Conservation (phyloP, 2,329 filamentous ascomycete species). For the Penicillium sp. region DNA sequence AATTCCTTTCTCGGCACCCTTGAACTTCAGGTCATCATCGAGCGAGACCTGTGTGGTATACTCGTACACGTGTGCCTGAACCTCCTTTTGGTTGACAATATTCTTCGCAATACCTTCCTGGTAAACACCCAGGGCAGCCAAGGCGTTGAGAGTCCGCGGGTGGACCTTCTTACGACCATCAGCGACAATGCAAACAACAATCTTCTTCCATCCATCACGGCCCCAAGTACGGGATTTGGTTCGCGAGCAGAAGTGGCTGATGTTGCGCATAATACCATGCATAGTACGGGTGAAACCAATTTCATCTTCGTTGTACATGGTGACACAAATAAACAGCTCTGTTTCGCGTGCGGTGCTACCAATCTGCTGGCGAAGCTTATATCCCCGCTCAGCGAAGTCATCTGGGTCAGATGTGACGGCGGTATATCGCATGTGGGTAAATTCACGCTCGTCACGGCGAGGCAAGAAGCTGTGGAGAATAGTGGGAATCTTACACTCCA, state of each 20-base stretch:
- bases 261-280: slow-evolving; percentile 98
- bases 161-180: slow-evolving; percentile 94
- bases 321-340: slow-evolving; percentile 93
- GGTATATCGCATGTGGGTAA: slow-evolving; percentile 98
- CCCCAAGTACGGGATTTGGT: slow-evolving; percentile 95
- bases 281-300: slow-evolving; percentile 95
- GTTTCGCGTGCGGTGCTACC: slow-evolving; percentile 82
- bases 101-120: slow-evolving; percentile 99
- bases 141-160: slow-evolving; percentile 84
- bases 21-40: slow-evolving; percentile 95
- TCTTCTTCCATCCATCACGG: slow-evolving; percentile 97
- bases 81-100: slow-evolving; percentile 90
- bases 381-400: slow-evolving; percentile 83
- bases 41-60: slow-evolving; percentile 98
- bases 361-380: slow-evolving; percentile 89
- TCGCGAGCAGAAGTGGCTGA: slow-evolving; percentile 91
- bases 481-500: slow-evolving; percentile 98
- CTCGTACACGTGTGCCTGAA: slow-evolving; percentile 96
- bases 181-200: slow-evolving; percentile 94
- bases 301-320: slow-evolving; percentile 99
- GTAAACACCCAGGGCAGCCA: slow-evolving; percentile 96
- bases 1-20: slow-evolving; percentile 98
- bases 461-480: slow-evolving; percentile 97
- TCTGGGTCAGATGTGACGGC: slow-evolving; percentile 98
- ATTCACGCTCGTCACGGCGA: slow-evolving; percentile 87